Conservation (phyloP, 1,139 yeast species). For the Saccharomyces hybrid region DNA sequence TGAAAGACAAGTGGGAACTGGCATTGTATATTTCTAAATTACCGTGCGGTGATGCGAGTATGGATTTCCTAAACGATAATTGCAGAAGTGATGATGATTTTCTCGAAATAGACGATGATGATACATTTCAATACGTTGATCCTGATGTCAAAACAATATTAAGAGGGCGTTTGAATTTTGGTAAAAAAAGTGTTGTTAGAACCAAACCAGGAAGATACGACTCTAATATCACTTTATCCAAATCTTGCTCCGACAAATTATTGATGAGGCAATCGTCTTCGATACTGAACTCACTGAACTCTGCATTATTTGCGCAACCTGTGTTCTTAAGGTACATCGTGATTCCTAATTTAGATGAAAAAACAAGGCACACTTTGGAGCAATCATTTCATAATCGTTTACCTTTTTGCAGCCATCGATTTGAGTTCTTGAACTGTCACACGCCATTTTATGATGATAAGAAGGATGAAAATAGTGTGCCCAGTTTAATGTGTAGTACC, state of each 20-base stretch:
- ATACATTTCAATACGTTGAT: conserved; percentile 28
- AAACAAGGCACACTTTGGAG: conserved; percentile 34
- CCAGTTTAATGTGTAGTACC: conserved; percentile 17
- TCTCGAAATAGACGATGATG: conserved; percentile 27
- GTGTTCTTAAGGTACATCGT: conserved; percentile 50
- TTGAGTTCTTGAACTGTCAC: conserved; percentile 12
- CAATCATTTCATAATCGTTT: conserved; percentile 47
- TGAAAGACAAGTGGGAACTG: conserved; percentile 37
- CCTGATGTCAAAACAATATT: conserved; percentile 27
- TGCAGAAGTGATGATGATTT: conserved; percentile 15
- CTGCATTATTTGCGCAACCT: conserved; percentile 36
- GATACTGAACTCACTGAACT: conserved; percentile 45
- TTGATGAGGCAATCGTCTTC: conserved; percentile 59
- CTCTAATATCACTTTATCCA: conserved; percentile 60
- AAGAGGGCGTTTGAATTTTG: conserved; percentile 64
- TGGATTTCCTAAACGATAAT: conserved; percentile 37
- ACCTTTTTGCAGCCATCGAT: not conserved
- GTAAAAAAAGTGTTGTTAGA: conserved; percentile 55
- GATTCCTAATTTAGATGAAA: conserved; percentile 37
- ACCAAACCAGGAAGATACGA: conserved; percentile 90
- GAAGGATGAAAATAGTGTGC: conserved; percentile 26
- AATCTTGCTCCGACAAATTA: conserved; percentile 84
- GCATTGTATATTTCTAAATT: conserved; percentile 69
- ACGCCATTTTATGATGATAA: conserved; percentile 15
- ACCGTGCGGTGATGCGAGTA: conserved; percentile 91